A percentile compares a stretch with the other conserved stretches of the same genome.
Conservation (phyloP, 1,139 yeast genomes). For the Geotrichum klebahnii region DNA sequence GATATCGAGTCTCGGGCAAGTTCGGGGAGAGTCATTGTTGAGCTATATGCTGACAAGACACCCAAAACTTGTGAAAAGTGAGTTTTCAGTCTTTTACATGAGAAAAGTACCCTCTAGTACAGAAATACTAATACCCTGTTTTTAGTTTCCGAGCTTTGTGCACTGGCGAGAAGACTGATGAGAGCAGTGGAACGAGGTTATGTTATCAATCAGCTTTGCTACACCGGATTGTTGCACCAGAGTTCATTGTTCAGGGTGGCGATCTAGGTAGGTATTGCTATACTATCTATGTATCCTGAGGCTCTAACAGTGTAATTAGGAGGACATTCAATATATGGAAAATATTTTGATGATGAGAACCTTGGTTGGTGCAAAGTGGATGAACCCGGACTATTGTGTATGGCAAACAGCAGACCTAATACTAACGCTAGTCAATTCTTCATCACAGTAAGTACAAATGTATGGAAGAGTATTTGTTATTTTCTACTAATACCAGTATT, state of each 20-base stretch:
- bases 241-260: slow-evolving; percentile 79
- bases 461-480: not conserved
- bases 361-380: slow-evolving; percentile 36
- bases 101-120: too few relatives aligned
- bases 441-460: slow-evolving; percentile 42
- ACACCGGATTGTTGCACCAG: slow-evolving; percentile 63
- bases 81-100: slow-evolving; percentile 44
- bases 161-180: slow-evolving; percentile 27
- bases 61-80: slow-evolving; percentile 60
- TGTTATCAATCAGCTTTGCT: slow-evolving; percentile 48
- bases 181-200: slow-evolving; percentile 22
- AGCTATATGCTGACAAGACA: slow-evolving; percentile 50
- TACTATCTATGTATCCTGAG: too few relatives aligned
- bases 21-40: slow-evolving; percentile 63
- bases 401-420: slow-evolving; percentile 62
- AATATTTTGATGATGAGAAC: slow-evolving; percentile 60
- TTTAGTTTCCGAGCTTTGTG: slow-evolving; percentile 26
- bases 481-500: slow-evolving; percentile 47
- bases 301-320: slow-evolving; percentile 21
- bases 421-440: slow-evolving; percentile 72
- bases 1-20: slow-evolving; percentile 53
- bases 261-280: slow-evolving; percentile 41
- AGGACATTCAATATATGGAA: slow-evolving; percentile 35
- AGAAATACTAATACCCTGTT: too few relatives aligned
- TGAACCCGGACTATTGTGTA: slow-evolving; percentile 41